Evolutionary conservation across 495 filamentous ascomycete genomes (phyloP).

Genomic region (Talaromyces liani): DNA sequence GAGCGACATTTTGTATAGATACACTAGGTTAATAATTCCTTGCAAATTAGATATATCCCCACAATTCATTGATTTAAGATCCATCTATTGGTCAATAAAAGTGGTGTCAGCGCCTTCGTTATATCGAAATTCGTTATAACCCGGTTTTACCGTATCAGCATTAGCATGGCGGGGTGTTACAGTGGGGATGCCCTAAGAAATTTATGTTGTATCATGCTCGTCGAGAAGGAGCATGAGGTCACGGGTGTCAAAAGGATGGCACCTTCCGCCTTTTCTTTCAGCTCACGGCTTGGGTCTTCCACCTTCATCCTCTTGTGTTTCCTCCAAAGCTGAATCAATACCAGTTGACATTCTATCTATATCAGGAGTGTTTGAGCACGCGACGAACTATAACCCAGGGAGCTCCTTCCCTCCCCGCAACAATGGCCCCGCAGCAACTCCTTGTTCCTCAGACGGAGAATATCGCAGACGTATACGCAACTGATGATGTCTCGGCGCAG

Average conservation of each 20-base stretch:
- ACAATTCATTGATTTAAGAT: too few relatives aligned
- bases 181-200: background rate
- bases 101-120: too few relatives aligned
- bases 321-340: background rate
- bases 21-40: too few relatives aligned
- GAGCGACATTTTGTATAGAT: too few relatives aligned
- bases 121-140: too few relatives aligned
- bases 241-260: background rate
- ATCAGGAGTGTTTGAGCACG: slow-evolving; percentile 6
- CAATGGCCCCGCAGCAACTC: slow-evolving; percentile 39
- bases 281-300: background rate
- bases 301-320: background rate
- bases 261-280: background rate
- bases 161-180: background rate
- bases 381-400: slow-evolving; percentile 9
- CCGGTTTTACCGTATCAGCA: background rate
- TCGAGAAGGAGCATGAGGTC: background rate
- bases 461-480: slow-evolving; percentile 43
- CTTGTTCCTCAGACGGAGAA: slow-evolving; percentile 42
- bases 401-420: slow-evolving; percentile 16
- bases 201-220: background rate
- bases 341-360: background rate
- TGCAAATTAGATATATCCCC: too few relatives aligned
- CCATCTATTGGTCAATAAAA: too few relatives aligned
- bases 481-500: slow-evolving; percentile 33